Percentiles rank a stretch among this genome's conserved stretches.
phyloP scores from a whole-genome alignment of 306 rosid species.

The Hippophae tibetana region DNA sequence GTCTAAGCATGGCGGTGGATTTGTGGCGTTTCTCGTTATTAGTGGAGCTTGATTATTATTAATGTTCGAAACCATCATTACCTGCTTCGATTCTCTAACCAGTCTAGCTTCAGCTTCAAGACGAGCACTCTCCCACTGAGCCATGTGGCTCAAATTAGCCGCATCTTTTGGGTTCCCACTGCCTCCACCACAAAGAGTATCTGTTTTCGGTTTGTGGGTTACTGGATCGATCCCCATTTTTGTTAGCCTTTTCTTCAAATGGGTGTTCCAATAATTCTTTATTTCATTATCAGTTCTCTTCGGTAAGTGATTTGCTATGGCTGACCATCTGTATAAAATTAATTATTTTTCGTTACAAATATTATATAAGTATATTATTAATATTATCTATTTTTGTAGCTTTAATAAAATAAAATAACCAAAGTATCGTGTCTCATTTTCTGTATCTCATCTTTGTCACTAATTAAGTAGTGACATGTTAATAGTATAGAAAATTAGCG shows the following conservation, averaged over 20 bases:
- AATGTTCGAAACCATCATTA: slow-evolving; percentile 9
- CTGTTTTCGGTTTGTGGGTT: slow-evolving; percentile 82
- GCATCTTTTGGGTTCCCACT: slow-evolving; percentile 68
- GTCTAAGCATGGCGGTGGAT: slow-evolving; percentile 36
- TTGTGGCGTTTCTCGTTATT: slow-evolving; percentile 13
- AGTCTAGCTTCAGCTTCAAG: slow-evolving; percentile 97
- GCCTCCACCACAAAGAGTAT: slow-evolving; percentile 39
- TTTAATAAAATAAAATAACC: too few species aligned
- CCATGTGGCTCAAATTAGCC: slow-evolving; percentile 90
- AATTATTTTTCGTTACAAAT: too few species aligned
- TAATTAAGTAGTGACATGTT: too few species aligned
- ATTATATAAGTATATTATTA: too few species aligned
- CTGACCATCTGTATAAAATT: slow-evolving; percentile 64
- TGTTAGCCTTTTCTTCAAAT: slow-evolving; percentile 78
- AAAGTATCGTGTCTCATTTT: too few species aligned
- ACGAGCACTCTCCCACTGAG: slow-evolving; percentile 99
- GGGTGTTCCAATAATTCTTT: slow-evolving; percentile 96
- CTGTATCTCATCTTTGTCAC: too few species aligned
- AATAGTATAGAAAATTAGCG: too few species aligned
- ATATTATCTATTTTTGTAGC: too few species aligned
- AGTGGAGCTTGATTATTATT: slow-evolving; percentile 1
- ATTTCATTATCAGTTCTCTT: slow-evolving; percentile 94
- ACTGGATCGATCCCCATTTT: slow-evolving; percentile 95
- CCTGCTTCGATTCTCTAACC: slow-evolving; percentile 64
- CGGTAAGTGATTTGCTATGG: slow-evolving; percentile 89